Conservation (phyloP, 2,329 filamentous ascomycete species). For the Botrytis paeoniae region DNA sequence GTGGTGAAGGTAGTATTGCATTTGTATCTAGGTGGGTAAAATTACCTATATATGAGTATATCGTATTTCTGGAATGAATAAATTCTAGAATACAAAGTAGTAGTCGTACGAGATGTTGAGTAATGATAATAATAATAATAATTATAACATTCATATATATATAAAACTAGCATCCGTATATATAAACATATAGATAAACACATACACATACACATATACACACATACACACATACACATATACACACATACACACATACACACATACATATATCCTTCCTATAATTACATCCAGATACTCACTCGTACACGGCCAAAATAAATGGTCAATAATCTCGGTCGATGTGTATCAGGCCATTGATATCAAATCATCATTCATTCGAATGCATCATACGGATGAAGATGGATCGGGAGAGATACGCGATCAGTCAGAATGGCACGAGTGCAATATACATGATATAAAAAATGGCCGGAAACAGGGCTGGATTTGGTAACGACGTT, state of each 20-base stretch:
- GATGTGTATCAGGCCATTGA: neutral
- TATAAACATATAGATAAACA: neutral
- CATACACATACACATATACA: too few relatives aligned
- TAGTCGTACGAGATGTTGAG: neutral
- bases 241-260: too few relatives aligned
- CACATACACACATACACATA: too few relatives aligned
- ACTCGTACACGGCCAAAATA: neutral
- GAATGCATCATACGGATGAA: too few relatives aligned
- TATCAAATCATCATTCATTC: neutral
- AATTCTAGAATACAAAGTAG: neutral
- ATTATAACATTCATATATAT: neutral
- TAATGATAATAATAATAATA: neutral
- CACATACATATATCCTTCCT: neutral
- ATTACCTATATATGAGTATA: neutral
- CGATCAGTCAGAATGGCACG: neutral
- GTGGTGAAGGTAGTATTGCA: neutral
- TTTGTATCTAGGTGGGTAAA: neutral
- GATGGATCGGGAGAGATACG: neutral
- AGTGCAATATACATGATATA: neutral
- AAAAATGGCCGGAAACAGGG: slow-evolving; percentile 6
- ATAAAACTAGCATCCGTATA: too few relatives aligned
- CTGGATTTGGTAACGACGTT: neutral
- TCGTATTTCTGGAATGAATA: neutral
- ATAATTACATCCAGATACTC: neutral
- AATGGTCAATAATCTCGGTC: neutral